Base-by-base conservation (phyloP, 495 filamentous ascomycete species). In the Aspergillus conjunctus region DNA sequence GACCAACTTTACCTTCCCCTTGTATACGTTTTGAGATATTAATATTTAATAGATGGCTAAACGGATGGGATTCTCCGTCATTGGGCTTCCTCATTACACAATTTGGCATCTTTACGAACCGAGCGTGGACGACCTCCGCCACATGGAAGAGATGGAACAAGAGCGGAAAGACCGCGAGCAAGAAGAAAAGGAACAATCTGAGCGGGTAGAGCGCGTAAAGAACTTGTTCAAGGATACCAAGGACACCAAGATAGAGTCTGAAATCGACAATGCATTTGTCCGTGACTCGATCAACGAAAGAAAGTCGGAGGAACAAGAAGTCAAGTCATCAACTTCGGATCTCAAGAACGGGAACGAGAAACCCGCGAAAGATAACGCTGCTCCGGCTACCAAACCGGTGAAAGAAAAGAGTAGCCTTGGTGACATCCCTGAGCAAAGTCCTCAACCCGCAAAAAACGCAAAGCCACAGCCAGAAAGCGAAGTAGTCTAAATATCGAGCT, bases 31-130 rank as follows among this genome's bases (percentile, higher is more conserved):
- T 33, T 45, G 33, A 20, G 9, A 45, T 59, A 51, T 79, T 84
- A 66, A 83, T 53, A 56, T 46, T 22, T 2, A 44, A 54, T 15
- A 98, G 93, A 98, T 99, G 95, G 91, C 95, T 12, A 93, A 90
- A 71, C 87, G 90, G 31, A 97, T 98, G 93, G 79, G 87, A 44
- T 97, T 91, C 71, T 97, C 92, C 0, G 95, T 99, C n/a, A 86
- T 98, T 60, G 95, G 95, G 3, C 80, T 99, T 39, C 95, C 95
- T 7, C 95, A 99, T 68, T 99, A 99, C 73, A 97, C 92, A 0
- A 97, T 99, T 58, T 99, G 95, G 95, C 95, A 99, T 87, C 79
- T 97, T 53, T 99, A 99, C 77, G 95, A 99, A 71, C 95, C 95
- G 12, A 96, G 91, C 61, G 91, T 96, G 11, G 95, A 99, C 67